Conservation (phyloP, 768 basidiomycete genomes). For the Trametes meyenii region DNA sequence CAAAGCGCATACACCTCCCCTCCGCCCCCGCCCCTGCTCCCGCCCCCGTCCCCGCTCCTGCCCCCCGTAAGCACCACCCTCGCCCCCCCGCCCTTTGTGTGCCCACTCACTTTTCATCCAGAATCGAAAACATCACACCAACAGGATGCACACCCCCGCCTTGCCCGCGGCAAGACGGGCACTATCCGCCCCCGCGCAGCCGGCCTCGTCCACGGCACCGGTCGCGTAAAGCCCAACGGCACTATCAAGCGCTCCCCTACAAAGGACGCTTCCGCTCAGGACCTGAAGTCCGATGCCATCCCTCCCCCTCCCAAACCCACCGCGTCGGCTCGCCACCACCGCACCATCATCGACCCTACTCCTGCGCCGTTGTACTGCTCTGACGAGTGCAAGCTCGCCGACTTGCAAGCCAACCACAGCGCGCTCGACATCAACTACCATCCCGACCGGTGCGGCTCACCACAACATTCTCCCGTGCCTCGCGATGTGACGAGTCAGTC, state of each 20-base stretch:
- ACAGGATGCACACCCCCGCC: conserved; percentile 29
- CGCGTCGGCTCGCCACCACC: conserved; percentile 51
- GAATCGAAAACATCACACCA: conserved; percentile 32
- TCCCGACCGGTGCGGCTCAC: conserved; percentile 39
- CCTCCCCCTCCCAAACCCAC: conserved; percentile 32
- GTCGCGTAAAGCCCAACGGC: conserved; percentile 61
- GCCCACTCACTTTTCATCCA: conserved; percentile 23
- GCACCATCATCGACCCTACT: conserved; percentile 75
- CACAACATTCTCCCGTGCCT: conserved; percentile 44
- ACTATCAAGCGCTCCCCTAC: conserved; percentile 46
- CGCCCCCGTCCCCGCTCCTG: conserved; percentile 43
- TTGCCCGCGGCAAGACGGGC: conserved; percentile 38
- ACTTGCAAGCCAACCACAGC: conserved; percentile 48
- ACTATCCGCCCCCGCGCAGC: conserved; percentile 42
- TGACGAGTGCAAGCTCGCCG: conserved; percentile 68
- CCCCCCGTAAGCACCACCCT: conserved; percentile 42
- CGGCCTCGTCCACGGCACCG: conserved; percentile 68
- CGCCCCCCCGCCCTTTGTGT: conserved; percentile 3
- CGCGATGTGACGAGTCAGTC: conserved; percentile 40
- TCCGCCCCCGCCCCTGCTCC: conserved; percentile 34
- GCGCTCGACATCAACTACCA: conserved; percentile 50
- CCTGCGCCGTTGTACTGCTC: conserved; percentile 88
- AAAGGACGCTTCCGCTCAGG: conserved; percentile 27
- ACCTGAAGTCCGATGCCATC: conserved; percentile 28
- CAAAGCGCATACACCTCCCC: conserved; percentile 66